phyloP scores from a whole-genome alignment of 129 eudicot species.

The Artemisia tridentata region DNA sequence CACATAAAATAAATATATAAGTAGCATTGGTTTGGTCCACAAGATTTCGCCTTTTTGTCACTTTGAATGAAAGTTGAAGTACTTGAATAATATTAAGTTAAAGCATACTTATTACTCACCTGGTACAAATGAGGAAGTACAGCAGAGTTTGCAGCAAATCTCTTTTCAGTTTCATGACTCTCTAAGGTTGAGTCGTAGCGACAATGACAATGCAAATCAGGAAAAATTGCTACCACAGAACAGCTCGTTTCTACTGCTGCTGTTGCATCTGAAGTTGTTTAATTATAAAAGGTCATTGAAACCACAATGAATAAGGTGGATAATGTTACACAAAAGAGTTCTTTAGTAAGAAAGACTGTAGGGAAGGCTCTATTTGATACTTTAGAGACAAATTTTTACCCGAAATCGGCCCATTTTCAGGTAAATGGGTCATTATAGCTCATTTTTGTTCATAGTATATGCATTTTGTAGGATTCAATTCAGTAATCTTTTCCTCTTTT shows the following conservation, averaged over 20 bases:
- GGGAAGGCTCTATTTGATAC: slow-evolving; percentile 57
- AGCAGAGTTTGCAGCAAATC: slow-evolving; percentile 61
- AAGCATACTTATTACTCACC: slow-evolving; percentile 5
- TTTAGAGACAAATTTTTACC: too few species aligned
- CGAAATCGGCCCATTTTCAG: too few species aligned
- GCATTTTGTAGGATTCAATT: too few species aligned
- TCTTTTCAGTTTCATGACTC: slow-evolving; percentile 82
- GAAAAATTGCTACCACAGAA: too few species aligned
- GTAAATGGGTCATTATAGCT: too few species aligned
- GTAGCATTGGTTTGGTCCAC: not conserved
- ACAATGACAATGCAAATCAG: too few species aligned
- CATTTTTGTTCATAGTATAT: too few species aligned
- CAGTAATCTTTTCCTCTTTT: too few species aligned
- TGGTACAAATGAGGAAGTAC: slow-evolving; percentile 55
- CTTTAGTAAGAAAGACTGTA: slow-evolving; percentile 32
- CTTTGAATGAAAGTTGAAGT: not conserved
- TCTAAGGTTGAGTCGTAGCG: slow-evolving; percentile 50
- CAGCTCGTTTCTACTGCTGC: too few species aligned
- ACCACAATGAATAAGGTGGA: slow-evolving; percentile 13
- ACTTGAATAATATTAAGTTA: slow-evolving; percentile 29
- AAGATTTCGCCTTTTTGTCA: not conserved
- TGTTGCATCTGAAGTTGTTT: too few species aligned
- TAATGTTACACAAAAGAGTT: slow-evolving; percentile 34
- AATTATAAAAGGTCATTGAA: too few species aligned
- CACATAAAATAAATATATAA: not conserved